Conservation (phyloP, 805 yeast species). For the Pichia exigua region DNA sequence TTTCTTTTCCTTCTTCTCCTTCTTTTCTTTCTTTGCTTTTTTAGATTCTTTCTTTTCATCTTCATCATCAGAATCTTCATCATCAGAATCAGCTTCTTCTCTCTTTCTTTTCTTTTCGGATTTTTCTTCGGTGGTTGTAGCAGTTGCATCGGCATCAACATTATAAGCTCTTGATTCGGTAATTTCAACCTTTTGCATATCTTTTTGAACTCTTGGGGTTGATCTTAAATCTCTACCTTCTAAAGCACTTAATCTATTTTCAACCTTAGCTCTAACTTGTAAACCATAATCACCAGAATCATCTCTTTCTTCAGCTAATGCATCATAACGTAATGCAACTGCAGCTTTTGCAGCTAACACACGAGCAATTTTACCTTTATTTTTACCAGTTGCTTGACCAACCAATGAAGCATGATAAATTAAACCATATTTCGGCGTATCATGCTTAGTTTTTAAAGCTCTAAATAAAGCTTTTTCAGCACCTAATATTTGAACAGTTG, state of each 20-base stretch:
- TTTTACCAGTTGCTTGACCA: constrained; percentile 96
- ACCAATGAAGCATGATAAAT: constrained; percentile 94
- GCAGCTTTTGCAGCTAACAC: constrained; percentile 98
- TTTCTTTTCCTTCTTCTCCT: constrained; percentile 18
- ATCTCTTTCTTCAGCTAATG: constrained; percentile 92
- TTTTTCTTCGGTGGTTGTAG: constrained; percentile 13
- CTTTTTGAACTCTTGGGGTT: constrained; percentile 72
- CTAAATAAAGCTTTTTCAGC: constrained; percentile 99
- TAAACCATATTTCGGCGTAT: constrained; percentile 97
- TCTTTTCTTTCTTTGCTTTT: constrained; percentile 17
- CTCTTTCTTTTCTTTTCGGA: constrained; percentile 17
- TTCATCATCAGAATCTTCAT: constrained; percentile 19
- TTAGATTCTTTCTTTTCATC: constrained; percentile 19
- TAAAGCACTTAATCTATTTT: constrained; percentile 84
- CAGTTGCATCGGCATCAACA: constrained; percentile 73
- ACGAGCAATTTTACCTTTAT: constrained; percentile 98
- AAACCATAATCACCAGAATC: constrained; percentile 92
- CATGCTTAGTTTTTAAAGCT: constrained; percentile 97
- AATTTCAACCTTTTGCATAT: constrained; percentile 79
- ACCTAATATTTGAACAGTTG: constrained; percentile 96
- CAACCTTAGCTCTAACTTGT: constrained; percentile 87
- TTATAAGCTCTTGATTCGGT: constrained; percentile 83
- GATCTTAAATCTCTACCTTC: constrained; percentile 97
- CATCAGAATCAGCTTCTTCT: constrained; percentile 23
- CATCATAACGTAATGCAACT: constrained; percentile 92